Evolutionary conservation across 2,329 filamentous ascomycete species (phyloP).

Genomic region (Botrytis deweyae): DNA sequence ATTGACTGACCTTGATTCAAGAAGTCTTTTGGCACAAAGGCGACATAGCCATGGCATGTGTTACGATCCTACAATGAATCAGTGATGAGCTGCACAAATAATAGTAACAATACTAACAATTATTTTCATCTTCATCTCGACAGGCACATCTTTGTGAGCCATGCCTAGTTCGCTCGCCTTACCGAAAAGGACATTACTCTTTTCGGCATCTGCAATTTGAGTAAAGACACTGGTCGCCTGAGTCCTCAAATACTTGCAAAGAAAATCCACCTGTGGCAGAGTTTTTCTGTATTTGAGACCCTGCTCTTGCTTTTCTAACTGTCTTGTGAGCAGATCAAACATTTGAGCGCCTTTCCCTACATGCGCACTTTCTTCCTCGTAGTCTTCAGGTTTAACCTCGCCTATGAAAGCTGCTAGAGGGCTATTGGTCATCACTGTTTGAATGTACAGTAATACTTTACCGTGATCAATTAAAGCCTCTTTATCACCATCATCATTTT

Average conservation of each 20-base stretch:
- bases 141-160: constrained; percentile 24
- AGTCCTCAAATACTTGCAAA: constrained; percentile 57
- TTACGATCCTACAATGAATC: constrained; percentile 26
- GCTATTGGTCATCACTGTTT: constrained; percentile 65
- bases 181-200: constrained; percentile 67
- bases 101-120: constrained; percentile 26
- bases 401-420: constrained; percentile 62
- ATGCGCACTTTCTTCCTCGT: constrained; percentile 47
- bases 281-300: constrained; percentile 46
- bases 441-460: constrained; percentile 75
- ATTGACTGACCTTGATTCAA: constrained; percentile 30
- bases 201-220: constrained; percentile 67
- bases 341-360: constrained; percentile 48
- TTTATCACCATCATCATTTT: constrained; percentile 71
- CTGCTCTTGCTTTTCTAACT: constrained; percentile 36
- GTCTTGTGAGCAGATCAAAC: constrained; percentile 47
- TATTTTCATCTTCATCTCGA: constrained; percentile 35
- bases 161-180: constrained; percentile 41
- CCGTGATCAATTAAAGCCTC: constrained; percentile 73
- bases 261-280: constrained; percentile 61
- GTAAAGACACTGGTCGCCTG: constrained; percentile 63
- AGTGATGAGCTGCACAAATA: not conserved
- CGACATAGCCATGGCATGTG: constrained; percentile 28
- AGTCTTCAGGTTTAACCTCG: constrained; percentile 51
- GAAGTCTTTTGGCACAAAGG: constrained; percentile 32